These are phyloP conservation scores for Suillus fuscotomentosus DNA, from an alignment of 768 basidiomycete genomes.

Conservation along the genomic window DNA sequence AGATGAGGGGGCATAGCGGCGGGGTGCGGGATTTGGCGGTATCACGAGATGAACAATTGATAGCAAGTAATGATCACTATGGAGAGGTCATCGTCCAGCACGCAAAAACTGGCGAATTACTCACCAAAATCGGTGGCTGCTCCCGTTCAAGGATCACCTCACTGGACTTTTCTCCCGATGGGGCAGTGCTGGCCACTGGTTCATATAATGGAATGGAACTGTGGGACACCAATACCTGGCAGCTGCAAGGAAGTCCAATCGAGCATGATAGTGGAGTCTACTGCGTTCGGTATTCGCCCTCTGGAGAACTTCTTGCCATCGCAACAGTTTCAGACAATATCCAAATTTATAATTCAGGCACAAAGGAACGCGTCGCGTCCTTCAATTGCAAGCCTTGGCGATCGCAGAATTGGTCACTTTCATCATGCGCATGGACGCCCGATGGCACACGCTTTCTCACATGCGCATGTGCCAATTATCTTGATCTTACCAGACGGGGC, in stretches of 20 bases:
- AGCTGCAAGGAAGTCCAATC: no score
- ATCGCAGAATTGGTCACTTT: not conserved
- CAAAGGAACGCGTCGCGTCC: not conserved
- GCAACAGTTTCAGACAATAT: not conserved
- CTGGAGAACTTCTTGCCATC: not conserved
- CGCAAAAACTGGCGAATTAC: no score
- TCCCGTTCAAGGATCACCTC: no score
- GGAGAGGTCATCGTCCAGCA: no score
- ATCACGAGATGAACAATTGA: no score
- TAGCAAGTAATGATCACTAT: no score
- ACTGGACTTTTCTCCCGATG: no score
- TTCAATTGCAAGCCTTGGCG: not conserved
- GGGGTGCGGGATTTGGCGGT: not conserved
- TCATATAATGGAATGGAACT: no score
- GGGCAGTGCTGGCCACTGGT: no score
- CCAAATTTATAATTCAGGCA: not conserved
- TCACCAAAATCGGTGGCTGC: no score
- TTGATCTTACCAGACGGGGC: no score
- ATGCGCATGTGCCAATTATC: not conserved
- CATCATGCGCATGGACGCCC: not conserved
- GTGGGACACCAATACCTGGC: no score
- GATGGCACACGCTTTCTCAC: not conserved
- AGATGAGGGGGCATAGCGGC: not conserved
- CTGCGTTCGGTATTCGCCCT: not conserved
- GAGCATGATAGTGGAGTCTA: not conserved